Percentiles rank a stretch among this genome's conserved stretches.
These are phyloP conservation scores for Trametes meyenii DNA, from an alignment of 768 basidiomycete genomes.

Conservation along the genomic window DNA sequence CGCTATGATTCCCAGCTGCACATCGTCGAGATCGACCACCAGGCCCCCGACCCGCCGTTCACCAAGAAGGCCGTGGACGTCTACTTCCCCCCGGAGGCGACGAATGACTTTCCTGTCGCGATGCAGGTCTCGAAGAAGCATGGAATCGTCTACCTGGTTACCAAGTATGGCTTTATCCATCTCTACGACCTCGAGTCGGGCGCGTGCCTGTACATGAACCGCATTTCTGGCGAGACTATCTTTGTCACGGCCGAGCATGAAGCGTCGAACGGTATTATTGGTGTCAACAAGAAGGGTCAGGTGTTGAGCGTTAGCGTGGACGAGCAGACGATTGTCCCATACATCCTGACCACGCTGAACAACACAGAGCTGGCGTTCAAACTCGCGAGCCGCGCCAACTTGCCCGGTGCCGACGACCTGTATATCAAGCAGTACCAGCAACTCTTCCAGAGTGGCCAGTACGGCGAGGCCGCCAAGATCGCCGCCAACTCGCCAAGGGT, in stretches of 20 bases:
- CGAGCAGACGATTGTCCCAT: constrained; percentile 94
- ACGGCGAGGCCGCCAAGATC: constrained; percentile 92
- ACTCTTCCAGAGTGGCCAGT: constrained; percentile 87
- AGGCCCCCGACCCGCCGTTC: constrained; percentile 89
- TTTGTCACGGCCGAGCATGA: constrained; percentile 99
- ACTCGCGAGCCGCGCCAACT: constrained; percentile 91
- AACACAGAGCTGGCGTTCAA: constrained; percentile 98
- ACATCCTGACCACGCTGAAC: constrained; percentile 90
- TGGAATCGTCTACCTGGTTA: constrained; percentile 95
- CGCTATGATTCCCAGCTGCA: constrained; percentile 66
- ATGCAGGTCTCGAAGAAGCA: constrained; percentile 99
- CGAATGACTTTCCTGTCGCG: constrained; percentile 98
- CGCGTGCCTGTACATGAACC: constrained; percentile 99
- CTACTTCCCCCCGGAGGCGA: constrained; percentile 98
- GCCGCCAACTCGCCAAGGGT: constrained; percentile 96
- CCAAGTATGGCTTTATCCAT: constrained; percentile 99
- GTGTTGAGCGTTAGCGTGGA: constrained; percentile 96
- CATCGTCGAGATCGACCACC: constrained; percentile 97
- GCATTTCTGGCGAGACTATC: constrained; percentile 98
- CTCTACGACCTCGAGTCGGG: constrained; percentile 98
- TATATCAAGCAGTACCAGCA: constrained; percentile 94
- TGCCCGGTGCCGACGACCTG: constrained; percentile 97
- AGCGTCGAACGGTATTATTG: constrained; percentile 91
- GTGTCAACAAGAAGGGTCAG: constrained; percentile 99
- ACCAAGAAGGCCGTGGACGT: constrained; percentile 98